These are phyloP conservation scores for Hericium rajendrae DNA, from an alignment of 768 basidiomycete species.

Conservation along the genomic window DNA sequence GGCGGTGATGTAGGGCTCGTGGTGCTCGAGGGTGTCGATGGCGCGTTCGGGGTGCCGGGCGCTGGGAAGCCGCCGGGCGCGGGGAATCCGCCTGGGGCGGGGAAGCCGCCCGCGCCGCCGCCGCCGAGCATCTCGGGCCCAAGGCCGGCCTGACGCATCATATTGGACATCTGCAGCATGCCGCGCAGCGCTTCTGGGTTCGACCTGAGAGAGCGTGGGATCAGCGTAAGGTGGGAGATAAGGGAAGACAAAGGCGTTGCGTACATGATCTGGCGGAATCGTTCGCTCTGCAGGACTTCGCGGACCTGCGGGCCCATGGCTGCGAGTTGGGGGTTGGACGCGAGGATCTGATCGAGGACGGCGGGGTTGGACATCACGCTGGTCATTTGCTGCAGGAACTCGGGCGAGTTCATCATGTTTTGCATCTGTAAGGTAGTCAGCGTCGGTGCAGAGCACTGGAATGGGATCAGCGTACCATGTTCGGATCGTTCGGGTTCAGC, in stretches of 20 bases:
- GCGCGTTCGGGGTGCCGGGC: constrained; percentile 42
- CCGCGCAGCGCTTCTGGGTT: constrained; percentile 69
- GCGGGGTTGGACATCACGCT: constrained; percentile 78
- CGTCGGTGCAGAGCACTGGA: not conserved
- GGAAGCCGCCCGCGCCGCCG: not conserved
- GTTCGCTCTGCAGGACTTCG: constrained; percentile 65
- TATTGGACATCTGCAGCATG: constrained; percentile 66
- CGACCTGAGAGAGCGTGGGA: constrained; percentile 32
- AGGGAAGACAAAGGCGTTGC: not conserved
- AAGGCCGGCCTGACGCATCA: constrained; percentile 35
- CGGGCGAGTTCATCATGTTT: constrained; percentile 74
- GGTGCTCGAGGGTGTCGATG: constrained; percentile 16
- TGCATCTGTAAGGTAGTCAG: constrained; percentile 50
- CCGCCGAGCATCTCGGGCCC: constrained; percentile 19
- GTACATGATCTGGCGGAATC: constrained; percentile 64
- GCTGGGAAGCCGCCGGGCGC: constrained; percentile 42
- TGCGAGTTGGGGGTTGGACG: constrained; percentile 68
- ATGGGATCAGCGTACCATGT: constrained; percentile 54
- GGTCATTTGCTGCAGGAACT: constrained; percentile 85
- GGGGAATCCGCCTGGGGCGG: constrained; percentile 10
- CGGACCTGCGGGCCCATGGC: constrained; percentile 75
- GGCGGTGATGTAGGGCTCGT: constrained; percentile 10
- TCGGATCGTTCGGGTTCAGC: constrained; percentile 85
- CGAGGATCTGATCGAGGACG: constrained; percentile 81
- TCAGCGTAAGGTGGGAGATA: constrained; percentile 1